Conservation (phyloP, 2,329 filamentous ascomycete genomes). For the Cladobotryum mycophilum region DNA sequence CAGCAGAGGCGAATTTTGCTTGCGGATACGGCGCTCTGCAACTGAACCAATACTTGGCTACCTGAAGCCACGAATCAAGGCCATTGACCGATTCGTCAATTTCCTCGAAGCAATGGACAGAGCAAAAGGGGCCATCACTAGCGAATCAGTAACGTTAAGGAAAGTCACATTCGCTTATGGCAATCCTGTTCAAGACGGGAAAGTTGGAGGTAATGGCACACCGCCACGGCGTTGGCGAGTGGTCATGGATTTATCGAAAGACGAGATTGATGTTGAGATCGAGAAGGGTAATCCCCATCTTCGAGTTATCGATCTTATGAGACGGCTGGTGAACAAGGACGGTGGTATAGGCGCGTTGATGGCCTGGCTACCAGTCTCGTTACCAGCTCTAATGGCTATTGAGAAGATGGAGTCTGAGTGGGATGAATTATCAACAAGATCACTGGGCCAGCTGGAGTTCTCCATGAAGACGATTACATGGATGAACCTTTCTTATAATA, state of each 20-base stretch:
- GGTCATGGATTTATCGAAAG: slow-evolving; percentile 49
- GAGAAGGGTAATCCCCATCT: slow-evolving; percentile 61
- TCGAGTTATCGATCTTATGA: slow-evolving; percentile 54
- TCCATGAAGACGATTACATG: slow-evolving; percentile 51
- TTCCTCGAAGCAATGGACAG: slow-evolving; percentile 61
- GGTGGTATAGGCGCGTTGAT: slow-evolving; percentile 48
- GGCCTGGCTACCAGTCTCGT: slow-evolving; percentile 50
- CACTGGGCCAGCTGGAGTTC: slow-evolving; percentile 44
- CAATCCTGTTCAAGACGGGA: slow-evolving; percentile 16
- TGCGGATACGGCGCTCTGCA: slow-evolving; percentile 53
- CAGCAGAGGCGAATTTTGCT: slow-evolving; percentile 54
- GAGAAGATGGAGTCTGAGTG: slow-evolving; percentile 54
- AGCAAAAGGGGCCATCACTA: slow-evolving; percentile 47
- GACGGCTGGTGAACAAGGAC: slow-evolving; percentile 49
- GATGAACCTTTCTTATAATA: slow-evolving; percentile 48
- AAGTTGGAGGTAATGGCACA: background rate
- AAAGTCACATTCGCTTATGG: slow-evolving; percentile 65
- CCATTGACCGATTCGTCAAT: slow-evolving; percentile 63
- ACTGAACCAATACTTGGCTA: slow-evolving; percentile 52
- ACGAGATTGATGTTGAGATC: slow-evolving; percentile 52
- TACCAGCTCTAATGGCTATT: slow-evolving; percentile 59
- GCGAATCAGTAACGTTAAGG: slow-evolving; percentile 54
- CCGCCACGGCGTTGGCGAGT: slow-evolving; percentile 41
- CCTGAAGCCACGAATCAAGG: slow-evolving; percentile 55
- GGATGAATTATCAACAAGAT: slow-evolving; percentile 34